Percentiles rank a stretch among this genome's conserved stretches.
These are phyloP conservation scores for Rhodotorula toruloides DNA, from an alignment of 768 basidiomycete species.

Conservation along the genomic window DNA sequence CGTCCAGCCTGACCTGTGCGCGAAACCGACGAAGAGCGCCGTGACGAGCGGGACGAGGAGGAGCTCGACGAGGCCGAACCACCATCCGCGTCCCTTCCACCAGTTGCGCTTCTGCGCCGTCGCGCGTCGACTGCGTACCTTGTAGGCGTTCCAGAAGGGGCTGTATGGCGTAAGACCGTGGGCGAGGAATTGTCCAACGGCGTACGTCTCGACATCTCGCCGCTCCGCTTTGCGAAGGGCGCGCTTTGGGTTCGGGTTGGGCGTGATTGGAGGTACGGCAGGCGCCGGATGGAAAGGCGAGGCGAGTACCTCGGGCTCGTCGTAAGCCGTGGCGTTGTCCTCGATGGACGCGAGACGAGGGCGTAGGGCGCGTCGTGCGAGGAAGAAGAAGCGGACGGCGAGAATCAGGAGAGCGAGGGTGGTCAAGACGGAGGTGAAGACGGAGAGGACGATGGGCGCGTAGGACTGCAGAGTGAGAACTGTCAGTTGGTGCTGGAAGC, in stretches of 20 bases:
- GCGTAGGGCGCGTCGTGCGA: slow-evolving; percentile 53
- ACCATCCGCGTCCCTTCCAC: slow-evolving; percentile 44
- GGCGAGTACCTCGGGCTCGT: slow-evolving; percentile 40
- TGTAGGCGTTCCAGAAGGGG: slow-evolving; percentile 36
- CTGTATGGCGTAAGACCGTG: slow-evolving; percentile 61
- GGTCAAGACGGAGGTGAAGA: slow-evolving; percentile 56
- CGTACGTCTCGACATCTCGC: slow-evolving; percentile 52
- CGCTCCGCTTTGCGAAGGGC: slow-evolving; percentile 55
- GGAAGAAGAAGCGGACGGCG: slow-evolving; percentile 53
- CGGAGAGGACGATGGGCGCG: slow-evolving; percentile 71
- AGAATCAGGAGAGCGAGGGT: slow-evolving; percentile 55
- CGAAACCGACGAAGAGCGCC: slow-evolving; percentile 60
- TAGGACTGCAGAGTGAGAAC: slow-evolving; percentile 60
- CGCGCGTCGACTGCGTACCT: slow-evolving; percentile 8
- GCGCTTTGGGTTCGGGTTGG: slow-evolving; percentile 29
- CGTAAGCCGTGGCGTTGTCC: slow-evolving; percentile 29
- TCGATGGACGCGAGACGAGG: slow-evolving; percentile 47
- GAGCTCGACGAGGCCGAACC: slow-evolving; percentile 57
- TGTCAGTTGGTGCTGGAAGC: not conserved
- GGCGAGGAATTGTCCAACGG: slow-evolving; percentile 51
- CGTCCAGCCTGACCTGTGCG: slow-evolving; percentile 26
- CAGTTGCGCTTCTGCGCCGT: slow-evolving; percentile 16
- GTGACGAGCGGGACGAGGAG: slow-evolving; percentile 61
- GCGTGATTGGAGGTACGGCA: not conserved
- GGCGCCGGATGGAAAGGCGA: slow-evolving; percentile 7